phyloP scores from a whole-genome alignment of 352 stramenopile genomes.

The Phytopythium mirpurense region DNA sequence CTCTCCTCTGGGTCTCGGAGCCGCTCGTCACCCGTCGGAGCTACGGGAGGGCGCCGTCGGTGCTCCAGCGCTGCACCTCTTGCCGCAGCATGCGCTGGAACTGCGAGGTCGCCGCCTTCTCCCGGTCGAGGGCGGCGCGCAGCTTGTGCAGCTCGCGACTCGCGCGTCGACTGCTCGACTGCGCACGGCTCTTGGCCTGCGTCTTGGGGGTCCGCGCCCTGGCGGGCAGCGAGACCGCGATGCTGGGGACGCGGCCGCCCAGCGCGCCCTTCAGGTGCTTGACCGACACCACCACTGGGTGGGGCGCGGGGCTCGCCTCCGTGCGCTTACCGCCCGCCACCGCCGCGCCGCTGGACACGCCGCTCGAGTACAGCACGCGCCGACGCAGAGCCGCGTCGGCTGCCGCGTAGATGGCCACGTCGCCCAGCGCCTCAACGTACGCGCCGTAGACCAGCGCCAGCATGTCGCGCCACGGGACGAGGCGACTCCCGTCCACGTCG shows the following conservation, averaged over 20 bases:
- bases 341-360: neutral
- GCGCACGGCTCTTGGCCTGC: neutral
- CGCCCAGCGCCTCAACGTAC: conserved; percentile 52
- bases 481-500: conserved; percentile 9
- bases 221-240: conserved; percentile 9
- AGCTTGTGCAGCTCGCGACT: conserved; percentile 36
- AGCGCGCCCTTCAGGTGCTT: conserved; percentile 39
- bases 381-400: conserved; percentile 15
- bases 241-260: conserved; percentile 10
- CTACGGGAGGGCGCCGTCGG: conserved; percentile 12
- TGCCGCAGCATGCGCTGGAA: conserved; percentile 61
- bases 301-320: neutral
- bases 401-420: conserved; percentile 42
- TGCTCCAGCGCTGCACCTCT: conserved; percentile 40
- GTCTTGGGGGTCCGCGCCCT: neutral
- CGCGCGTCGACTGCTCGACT: conserved; percentile 6
- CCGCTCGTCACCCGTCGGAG: neutral
- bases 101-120: conserved; percentile 33
- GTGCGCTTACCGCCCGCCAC: neutral
- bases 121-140: conserved; percentile 45
- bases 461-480: conserved; percentile 53
- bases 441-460: conserved; percentile 53
- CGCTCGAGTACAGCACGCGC: neutral
- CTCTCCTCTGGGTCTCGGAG: neutral
- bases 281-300: conserved; percentile 19